These are phyloP conservation scores for Euphorbia pulcherrima DNA, from an alignment of 345 rosid genomes.

Conservation along the genomic window DNA sequence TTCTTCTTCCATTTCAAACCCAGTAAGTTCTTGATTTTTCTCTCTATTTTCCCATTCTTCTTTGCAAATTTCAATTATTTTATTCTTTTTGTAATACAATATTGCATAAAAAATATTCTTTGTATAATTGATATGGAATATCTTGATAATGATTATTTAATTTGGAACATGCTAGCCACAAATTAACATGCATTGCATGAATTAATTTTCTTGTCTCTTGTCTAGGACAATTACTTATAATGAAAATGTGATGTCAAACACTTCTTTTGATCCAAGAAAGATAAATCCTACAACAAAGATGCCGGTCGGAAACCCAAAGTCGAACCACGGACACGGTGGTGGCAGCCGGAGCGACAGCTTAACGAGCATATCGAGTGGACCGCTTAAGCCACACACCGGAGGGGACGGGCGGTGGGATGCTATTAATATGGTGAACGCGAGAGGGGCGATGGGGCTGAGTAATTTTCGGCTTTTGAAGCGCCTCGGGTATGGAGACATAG, in stretches of 20 bases:
- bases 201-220: not conserved
- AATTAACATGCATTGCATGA: not conserved
- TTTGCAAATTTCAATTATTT: not conserved
- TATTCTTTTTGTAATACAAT: not conserved
- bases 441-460: conserved; percentile 58
- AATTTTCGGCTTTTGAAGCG: conserved; percentile 78
- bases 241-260: conserved; percentile 37
- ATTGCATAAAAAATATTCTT: not conserved
- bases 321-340: conserved; percentile 5
- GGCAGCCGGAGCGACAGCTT: conserved; percentile 53
- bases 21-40: not conserved
- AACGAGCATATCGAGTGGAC: conserved; percentile 51
- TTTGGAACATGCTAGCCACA: conserved; percentile 5
- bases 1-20: not conserved
- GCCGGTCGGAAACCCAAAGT: conserved; percentile 9
- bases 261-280: conserved; percentile 34
- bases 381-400: conserved; percentile 80
- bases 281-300: conserved; percentile 39
- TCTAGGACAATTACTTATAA: not conserved
- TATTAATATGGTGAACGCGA: conserved; percentile 42
- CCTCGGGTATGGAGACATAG: conserved; percentile 88
- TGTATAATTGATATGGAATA: not conserved
- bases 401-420: conserved; percentile 90
- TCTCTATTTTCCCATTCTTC: not conserved
- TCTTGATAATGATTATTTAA: not conserved